phyloP scores from a whole-genome alignment of 2,329 filamentous ascomycete genomes.

The Trichoderma sp. region DNA sequence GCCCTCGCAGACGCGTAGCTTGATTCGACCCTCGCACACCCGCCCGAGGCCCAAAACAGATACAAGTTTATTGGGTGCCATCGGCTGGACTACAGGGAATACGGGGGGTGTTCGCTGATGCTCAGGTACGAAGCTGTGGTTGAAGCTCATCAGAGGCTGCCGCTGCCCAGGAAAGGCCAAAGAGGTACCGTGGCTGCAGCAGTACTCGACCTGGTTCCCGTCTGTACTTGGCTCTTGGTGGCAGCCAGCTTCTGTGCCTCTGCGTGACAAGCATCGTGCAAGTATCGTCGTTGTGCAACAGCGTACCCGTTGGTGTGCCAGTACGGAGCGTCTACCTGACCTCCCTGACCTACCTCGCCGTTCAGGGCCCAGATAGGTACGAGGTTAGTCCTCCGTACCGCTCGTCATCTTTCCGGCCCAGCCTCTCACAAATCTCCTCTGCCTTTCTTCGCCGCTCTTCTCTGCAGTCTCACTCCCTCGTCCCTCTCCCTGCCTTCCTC shows the following conservation, averaged over 20 bases:
- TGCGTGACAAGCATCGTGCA: neutral
- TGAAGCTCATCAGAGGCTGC: neutral
- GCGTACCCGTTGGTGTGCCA: neutral
- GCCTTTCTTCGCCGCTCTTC: conserved; percentile 15
- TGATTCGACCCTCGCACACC: conserved; percentile 14
- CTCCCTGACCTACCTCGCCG: conserved; percentile 9
- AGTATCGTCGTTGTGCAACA: neutral
- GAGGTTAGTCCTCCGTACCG: conserved; percentile 3
- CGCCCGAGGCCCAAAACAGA: conserved; percentile 19
- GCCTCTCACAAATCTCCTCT: conserved; percentile 22
- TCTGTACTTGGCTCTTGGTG: too few species aligned
- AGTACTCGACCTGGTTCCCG: neutral
- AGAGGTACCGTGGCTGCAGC: neutral
- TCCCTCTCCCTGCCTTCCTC: conserved; percentile 6
- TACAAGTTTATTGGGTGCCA: conserved; percentile 20
- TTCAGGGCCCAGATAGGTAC: neutral
- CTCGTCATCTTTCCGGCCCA: conserved; percentile 22
- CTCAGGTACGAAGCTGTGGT: conserved; percentile 21
- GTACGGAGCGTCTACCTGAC: neutral
- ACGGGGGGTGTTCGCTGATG: conserved; percentile 11
- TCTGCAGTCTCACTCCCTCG: conserved; percentile 24
- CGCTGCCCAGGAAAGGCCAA: too few species aligned
- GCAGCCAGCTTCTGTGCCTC: too few species aligned
- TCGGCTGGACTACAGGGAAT: conserved; percentile 14
- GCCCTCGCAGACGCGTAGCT: conserved; percentile 15